Base-by-base conservation (phyloP, 352 stramenopile genomes). In the Pythium dissotocum region DNA sequence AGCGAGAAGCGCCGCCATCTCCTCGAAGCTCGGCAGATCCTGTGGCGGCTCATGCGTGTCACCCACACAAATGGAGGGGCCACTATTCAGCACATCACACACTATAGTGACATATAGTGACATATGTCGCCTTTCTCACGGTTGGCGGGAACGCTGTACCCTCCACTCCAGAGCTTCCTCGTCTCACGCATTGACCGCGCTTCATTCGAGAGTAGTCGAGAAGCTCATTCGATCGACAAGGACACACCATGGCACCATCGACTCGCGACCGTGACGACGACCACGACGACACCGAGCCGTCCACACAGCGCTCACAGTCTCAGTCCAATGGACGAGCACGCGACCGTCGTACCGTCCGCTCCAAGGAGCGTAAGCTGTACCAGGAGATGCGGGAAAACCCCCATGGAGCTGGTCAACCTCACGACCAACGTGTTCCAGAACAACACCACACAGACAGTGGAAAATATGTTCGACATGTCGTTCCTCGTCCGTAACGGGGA, bases 401-500 rank as follows among this genome's bases (percentile, higher is more conserved):
- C 82, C 51, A 71, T 63, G 12, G 86, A 94, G 30, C 69, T 92
- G 44, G 82, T 82, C 33, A 87, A 85, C 59, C 69, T 94, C 51
- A 75, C 75, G 56, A 88, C 79, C 52, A 76, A 78, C 38, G 77
- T 59, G 30, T 94, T 94, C 65, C 63, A 82, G 35, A 63, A 68
- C n/a, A n/a, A n/a, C n/a, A n/a, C n/a, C 65, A 87, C 84, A 0
- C 86, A 94, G 85, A 94, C 86, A 6, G 77, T 94, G 21, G 86
- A 94, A 67, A 94, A 94, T 54, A 68, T 94, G 5, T 94, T 94
- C 49, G 86, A 94, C 69, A 88, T 85, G 67, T 93, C 84, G 16
- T 94, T 94, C 64, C 73, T 94, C 4, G 84, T 94, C 38, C 84
- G 86, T 28, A 91, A 93, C 56, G 83, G 75, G 44, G 72, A 75